Conservation (phyloP, 1,284 basidiomycete genomes). For the Spongiforma sp. region DNA sequence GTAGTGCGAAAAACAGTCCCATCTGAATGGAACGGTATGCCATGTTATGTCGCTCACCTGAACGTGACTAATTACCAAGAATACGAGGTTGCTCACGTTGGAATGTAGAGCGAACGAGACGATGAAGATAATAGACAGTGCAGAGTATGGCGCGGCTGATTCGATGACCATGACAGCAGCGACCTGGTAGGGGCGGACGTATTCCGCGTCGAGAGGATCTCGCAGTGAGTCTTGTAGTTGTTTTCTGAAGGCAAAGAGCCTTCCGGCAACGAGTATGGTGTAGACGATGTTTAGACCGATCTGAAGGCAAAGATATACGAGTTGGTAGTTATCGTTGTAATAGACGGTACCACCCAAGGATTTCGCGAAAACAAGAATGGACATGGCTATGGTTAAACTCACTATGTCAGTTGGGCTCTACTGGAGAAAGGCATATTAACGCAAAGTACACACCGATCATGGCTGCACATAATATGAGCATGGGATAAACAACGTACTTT, state of each 20-base stretch:
- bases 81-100: conserved; percentile 25
- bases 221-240: too few relatives aligned
- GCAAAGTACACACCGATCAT: conserved; percentile 28
- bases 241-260: conserved; percentile 25
- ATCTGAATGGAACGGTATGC: background rate
- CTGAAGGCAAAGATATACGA: conserved; percentile 36
- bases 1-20: background rate
- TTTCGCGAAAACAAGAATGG: conserved; percentile 31
- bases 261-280: conserved; percentile 35
- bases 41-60: conserved; percentile 22
- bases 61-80: conserved; percentile 27
- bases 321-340: conserved; percentile 29
- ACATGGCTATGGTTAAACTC: conserved; percentile 26
- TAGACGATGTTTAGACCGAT: conserved; percentile 34
- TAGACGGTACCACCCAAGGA: conserved; percentile 26
- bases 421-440: background rate
- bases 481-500: conserved; percentile 22
- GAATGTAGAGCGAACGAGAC: conserved; percentile 29
- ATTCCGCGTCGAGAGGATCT: conserved; percentile 21
- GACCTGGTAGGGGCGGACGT: conserved; percentile 26
- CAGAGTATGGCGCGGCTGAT: conserved; percentile 27
- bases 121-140: conserved; percentile 24
- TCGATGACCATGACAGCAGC: conserved; percentile 32
- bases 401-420: too few relatives aligned
- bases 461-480: conserved; percentile 28